A percentile compares a stretch with the other conserved stretches of the same genome.
Conservation (phyloP, 352 stramenopile species). For the Phytopythium boreale region DNA sequence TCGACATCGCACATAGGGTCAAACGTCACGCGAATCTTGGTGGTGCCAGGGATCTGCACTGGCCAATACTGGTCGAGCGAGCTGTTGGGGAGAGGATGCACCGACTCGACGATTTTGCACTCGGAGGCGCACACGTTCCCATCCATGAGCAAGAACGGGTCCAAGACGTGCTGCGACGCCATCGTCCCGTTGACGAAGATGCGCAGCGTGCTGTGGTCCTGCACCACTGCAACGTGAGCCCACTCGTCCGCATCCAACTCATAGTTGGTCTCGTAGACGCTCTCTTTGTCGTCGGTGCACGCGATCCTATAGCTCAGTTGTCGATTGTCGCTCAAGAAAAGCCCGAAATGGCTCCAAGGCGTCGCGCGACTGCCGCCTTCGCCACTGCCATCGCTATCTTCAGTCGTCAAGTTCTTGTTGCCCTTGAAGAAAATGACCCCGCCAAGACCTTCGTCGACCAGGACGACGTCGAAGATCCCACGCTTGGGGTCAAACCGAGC, state of each 20-base stretch:
- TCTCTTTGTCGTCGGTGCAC: conserved; percentile 53
- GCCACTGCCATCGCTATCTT: conserved; percentile 5
- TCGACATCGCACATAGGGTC: conserved; percentile 69
- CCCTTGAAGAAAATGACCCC: conserved; percentile 74
- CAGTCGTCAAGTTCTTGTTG: conserved; percentile 55
- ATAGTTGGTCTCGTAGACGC: conserved; percentile 62
- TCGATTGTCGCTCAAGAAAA: conserved; percentile 62
- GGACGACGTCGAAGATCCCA: conserved; percentile 49
- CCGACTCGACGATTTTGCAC: conserved; percentile 59
- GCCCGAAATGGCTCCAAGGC: conserved; percentile 71
- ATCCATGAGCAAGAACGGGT: conserved; percentile 61
- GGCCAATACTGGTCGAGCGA: conserved; percentile 62
- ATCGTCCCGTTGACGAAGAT: conserved; percentile 69
- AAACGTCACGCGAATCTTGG: conserved; percentile 72
- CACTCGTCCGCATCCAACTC: conserved; percentile 58
- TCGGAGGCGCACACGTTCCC: conserved; percentile 33
- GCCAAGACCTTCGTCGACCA: conserved; percentile 46
- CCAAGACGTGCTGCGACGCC: conserved; percentile 57
- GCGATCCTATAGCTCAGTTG: conserved; percentile 68
- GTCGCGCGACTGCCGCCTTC: conserved; percentile 9
- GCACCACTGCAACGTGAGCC: conserved; percentile 64
- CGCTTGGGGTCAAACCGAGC: conserved; percentile 54
- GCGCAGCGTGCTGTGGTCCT: conserved; percentile 56
- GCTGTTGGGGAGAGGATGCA: conserved; percentile 49
- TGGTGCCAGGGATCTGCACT: conserved; percentile 67